These are phyloP conservation scores for Eucalyptus cloeziana DNA, from an alignment of 345 rosid species.

Conservation along the genomic window DNA sequence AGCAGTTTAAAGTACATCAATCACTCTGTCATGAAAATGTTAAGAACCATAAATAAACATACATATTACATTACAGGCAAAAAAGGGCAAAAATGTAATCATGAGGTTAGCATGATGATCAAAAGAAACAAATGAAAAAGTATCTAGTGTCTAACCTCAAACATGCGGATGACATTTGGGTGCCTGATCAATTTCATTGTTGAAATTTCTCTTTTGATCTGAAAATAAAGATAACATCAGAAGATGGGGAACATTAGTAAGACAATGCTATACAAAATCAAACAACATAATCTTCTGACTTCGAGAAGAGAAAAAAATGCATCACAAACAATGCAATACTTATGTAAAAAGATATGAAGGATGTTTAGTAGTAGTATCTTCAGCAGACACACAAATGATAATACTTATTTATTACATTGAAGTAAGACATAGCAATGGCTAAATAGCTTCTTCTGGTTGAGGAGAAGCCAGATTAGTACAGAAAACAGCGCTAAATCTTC, in stretches of 20 bases:
- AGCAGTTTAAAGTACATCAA: not conserved
- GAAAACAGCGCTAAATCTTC: not conserved
- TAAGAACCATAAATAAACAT: not conserved
- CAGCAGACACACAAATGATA: not conserved
- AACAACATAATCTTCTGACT: not conserved
- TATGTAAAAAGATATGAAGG: not conserved
- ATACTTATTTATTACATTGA: not conserved
- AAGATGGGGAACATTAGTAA: not conserved
- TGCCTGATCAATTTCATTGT: conserved; percentile 89
- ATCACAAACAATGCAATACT: not conserved
- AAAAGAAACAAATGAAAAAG: not conserved
- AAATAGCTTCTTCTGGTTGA: not conserved
- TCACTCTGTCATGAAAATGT: not conserved
- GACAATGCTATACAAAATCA: not conserved
- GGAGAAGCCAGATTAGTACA: not conserved
- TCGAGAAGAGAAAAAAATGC: not conserved
- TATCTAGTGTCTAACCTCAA: conserved; percentile 47
- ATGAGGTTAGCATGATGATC: not conserved
- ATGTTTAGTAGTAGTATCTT: not conserved
- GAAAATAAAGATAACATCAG: not conserved
- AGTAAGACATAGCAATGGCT: not conserved
- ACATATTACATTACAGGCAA: not conserved
- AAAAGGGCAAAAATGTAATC: not conserved
- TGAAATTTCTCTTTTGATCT: conserved; percentile 97
- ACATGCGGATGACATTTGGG: conserved; percentile 92